Evolutionary conservation across 2,329 filamentous ascomycete species (phyloP), one percentile per base, ranked within the genome.

Genomic region (Beauveria varroae): DNA sequence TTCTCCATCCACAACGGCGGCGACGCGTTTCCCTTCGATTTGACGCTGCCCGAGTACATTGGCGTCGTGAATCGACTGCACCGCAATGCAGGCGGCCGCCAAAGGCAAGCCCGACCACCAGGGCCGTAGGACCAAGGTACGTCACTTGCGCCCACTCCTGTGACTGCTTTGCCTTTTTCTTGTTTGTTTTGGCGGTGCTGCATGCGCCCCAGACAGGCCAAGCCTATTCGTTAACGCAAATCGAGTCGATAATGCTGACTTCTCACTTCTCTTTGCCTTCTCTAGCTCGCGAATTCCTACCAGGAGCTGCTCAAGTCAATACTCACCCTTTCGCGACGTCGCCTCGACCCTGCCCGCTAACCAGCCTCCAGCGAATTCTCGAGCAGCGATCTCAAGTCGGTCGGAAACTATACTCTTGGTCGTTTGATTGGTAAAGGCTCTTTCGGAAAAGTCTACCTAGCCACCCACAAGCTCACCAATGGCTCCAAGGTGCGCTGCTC

Each of bases 361-460:
- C 57, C 57, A 24, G 24, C 40, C n/a, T n/a, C 26, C 74, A 97
- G 91, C 79, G 93, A 98, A 77, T 99, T 99, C 79, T 88, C 91
- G 63, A 91, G 90, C 68, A 89, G 89, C 73, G 93, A 99, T 66
- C 85, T 99, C 67, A 88, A 89, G 70, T 91, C 88, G 60, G 95
- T 99, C 64, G 95, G 95, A 68, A 98, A 97, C 78, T 99, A 99
- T 75, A 88, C 87, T 41, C 83, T 99, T 62, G 95, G 95, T 51
- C 87, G 87, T 63, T 81, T 99, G 62, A 96, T 99, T 72, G 95
- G 95, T 67, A 99, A 98, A 73, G 95, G 95, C 62, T 97, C 93
- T 65, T 99, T 99, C 76, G 95, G 95, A 69, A 98, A 97, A 77
- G 95, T 99, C 70, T 99, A 99, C 75, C 82, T 99, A 63, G 95